These are phyloP conservation scores for Dicorynia guianensis DNA, from an alignment of 306 rosid genomes.

Conservation along the genomic window DNA sequence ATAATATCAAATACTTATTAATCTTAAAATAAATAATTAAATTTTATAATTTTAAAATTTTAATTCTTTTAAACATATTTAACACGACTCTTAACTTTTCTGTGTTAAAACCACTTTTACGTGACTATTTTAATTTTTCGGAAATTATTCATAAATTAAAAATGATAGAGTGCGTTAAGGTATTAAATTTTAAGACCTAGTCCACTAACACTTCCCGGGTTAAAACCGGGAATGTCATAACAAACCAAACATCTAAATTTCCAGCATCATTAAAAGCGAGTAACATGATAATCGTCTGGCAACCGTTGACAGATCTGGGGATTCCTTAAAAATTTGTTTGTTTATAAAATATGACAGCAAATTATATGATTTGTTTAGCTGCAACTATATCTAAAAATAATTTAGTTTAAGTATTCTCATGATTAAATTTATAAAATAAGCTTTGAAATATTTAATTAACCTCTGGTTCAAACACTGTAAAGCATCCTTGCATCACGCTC, in stretches of 20 bases:
- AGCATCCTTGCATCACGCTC: conserved; percentile 55
- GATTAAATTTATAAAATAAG: conserved; percentile 15
- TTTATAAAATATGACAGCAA: conserved; percentile 59
- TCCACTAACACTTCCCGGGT: neutral
- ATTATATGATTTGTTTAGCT: conserved; percentile 47
- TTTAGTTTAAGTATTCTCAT: conserved; percentile 25
- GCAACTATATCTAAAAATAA: conserved; percentile 32
- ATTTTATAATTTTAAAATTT: too few species aligned
- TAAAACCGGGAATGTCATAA: conserved; percentile 14
- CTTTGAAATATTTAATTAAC: conserved; percentile 18
- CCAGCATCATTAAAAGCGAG: conserved; percentile 12
- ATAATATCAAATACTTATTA: too few species aligned
- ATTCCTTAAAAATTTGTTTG: conserved; percentile 45
- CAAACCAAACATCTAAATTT: neutral
- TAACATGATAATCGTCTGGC: conserved; percentile 33
- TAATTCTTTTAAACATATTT: too few species aligned
- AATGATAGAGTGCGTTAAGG: too few species aligned
- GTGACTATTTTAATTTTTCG: too few species aligned
- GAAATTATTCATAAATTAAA: too few species aligned
- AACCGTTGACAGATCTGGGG: conserved; percentile 55
- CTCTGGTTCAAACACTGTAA: conserved; percentile 36
- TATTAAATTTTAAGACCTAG: neutral
- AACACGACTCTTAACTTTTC: too few species aligned
- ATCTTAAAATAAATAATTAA: too few species aligned
- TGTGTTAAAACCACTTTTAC: too few species aligned